Evolutionary conservation across 306 rosid species (phyloP).

Genomic region (Trifolium subterraneum): DNA sequence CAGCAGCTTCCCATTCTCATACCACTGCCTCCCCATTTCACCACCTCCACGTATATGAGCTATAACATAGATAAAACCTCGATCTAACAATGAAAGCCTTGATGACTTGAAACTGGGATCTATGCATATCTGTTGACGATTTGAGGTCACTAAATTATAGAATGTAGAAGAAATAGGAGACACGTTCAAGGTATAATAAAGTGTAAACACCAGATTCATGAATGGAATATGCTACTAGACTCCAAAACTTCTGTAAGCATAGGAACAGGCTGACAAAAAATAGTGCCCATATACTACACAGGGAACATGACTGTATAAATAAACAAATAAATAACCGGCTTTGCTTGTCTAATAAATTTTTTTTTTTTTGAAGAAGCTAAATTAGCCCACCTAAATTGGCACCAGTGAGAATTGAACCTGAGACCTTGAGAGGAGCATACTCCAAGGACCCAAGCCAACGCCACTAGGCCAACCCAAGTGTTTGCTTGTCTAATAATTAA

Average conservation of each 20-base stretch:
- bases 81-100: conserved; percentile 86
- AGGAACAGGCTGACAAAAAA: conserved; percentile 28
- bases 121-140: conserved; percentile 61
- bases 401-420: too few relatives aligned
- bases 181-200: not conserved
- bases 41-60: conserved; percentile 98
- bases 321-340: conserved; percentile 1
- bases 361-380: too few relatives aligned
- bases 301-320: not conserved
- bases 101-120: conserved; percentile 81
- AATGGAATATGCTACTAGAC: conserved; percentile 30
- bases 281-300: conserved; percentile 2
- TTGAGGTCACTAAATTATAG: conserved; percentile 33
- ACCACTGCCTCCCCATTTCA: conserved; percentile 99
- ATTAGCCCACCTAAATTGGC: too few relatives aligned
- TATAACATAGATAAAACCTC: conserved; percentile 85
- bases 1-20: conserved; percentile 88
- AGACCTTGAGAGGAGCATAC: too few relatives aligned
- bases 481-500: conserved; percentile 16
- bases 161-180: conserved; percentile 16
- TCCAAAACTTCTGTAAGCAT: conserved; percentile 31
- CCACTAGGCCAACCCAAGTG: too few relatives aligned
- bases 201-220: conserved; percentile 10
- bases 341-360: conserved; percentile 4
- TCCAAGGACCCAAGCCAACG: too few relatives aligned